Evolutionary conservation across 768 basidiomycete genomes (phyloP).

Genomic region (Panaeolus papilionaceus): DNA sequence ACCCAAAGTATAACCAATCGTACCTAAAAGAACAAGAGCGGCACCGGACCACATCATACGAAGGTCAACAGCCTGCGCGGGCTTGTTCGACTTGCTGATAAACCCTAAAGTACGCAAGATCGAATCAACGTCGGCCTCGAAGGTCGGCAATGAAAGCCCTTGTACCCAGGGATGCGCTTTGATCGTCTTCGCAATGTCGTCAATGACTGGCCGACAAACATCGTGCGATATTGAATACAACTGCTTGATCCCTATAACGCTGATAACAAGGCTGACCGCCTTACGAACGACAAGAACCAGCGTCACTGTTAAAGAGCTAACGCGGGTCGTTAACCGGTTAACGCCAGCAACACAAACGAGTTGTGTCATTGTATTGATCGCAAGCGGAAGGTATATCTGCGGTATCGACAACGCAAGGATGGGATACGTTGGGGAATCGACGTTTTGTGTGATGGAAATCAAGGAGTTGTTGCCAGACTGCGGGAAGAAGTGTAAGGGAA

Average conservation of each 20-base stretch:
- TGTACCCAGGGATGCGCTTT: conserved; percentile 11
- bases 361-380: conserved; percentile 83
- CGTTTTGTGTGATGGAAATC: conserved; percentile 34
- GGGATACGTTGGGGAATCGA: conserved; percentile 20
- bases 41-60: conserved; percentile 74
- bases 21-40: conserved; percentile 70
- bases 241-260: conserved; percentile 55
- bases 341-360: conserved; percentile 88
- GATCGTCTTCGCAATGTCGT: neutral
- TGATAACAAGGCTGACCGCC: conserved; percentile 77
- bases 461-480: conserved; percentile 27
- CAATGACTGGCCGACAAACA: neutral
- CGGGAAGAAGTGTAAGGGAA: conserved; percentile 28
- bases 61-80: conserved; percentile 40
- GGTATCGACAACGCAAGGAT: conserved; percentile 54
- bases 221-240: conserved; percentile 17
- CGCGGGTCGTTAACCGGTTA: conserved; percentile 80
- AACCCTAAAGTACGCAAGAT: conserved; percentile 15
- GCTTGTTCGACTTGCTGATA: conserved; percentile 3
- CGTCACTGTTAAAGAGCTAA: conserved; percentile 77
- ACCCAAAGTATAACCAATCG: conserved; percentile 67
- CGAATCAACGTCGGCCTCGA: conserved; percentile 21
- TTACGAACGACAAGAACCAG: conserved; percentile 84
- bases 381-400: conserved; percentile 63
- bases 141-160: conserved; percentile 5